A percentile compares a stretch with the other conserved stretches of the same genome.
Conservation (phyloP, 116 monocot genomes). For the Posidonia oceanica region DNA sequence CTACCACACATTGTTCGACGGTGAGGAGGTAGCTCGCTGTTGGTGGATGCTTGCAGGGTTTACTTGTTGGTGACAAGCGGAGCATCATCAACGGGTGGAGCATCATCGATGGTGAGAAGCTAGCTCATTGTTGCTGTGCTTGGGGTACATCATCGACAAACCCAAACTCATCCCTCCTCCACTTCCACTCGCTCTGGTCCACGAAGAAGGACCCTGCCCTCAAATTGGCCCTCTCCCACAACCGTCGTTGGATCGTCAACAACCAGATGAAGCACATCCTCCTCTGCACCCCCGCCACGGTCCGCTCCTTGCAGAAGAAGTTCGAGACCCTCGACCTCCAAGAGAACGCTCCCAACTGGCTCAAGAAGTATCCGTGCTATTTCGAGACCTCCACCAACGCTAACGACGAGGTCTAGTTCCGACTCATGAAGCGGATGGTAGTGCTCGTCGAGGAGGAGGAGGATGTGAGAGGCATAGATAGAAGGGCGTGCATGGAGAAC, state of each 20-base stretch:
- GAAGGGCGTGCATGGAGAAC: too few species aligned
- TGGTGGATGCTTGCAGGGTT: too few species aligned
- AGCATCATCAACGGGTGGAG: too few species aligned
- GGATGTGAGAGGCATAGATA: conserved; percentile 3
- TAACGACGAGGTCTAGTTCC: conserved; percentile 27
- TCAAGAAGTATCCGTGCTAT: conserved; percentile 88
- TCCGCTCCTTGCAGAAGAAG: conserved; percentile 64
- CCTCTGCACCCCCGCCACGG: conserved; percentile 60
- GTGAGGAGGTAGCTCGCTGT: too few species aligned
- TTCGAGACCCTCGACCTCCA: conserved; percentile 74
- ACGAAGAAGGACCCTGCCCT: conserved; percentile 60
- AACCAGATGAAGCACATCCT: conserved; percentile 94
- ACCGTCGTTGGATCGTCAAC: conserved; percentile 95
- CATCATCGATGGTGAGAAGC: too few species aligned
- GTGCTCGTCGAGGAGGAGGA: conserved; percentile 72
- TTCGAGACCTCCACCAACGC: conserved; percentile 33
- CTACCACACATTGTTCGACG: too few species aligned
- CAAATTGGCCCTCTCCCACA: conserved; percentile 70
- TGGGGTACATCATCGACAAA: background rate
- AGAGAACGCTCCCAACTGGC: conserved; percentile 73
- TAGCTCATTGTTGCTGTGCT: too few species aligned
- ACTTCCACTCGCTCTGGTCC: conserved; percentile 33
- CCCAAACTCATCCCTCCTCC: background rate
- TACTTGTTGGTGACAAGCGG: too few species aligned
- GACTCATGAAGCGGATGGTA: conserved; percentile 69